Conservation (phyloP, 495 filamentous ascomycete genomes). For the Talaromyces adpressus region DNA sequence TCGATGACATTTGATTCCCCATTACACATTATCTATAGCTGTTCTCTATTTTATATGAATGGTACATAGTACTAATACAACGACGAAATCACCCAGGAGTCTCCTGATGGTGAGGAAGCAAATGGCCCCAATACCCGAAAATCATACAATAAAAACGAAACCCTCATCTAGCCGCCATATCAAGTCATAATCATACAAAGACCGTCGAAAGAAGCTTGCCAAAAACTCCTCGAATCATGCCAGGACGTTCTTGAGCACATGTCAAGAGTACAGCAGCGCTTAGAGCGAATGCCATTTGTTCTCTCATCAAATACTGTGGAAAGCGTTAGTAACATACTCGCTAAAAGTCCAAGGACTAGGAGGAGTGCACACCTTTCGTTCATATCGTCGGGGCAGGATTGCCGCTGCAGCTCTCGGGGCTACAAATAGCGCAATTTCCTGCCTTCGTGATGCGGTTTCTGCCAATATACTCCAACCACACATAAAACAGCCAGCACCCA, state of each 20-base stretch:
- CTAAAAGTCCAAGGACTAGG: not conserved
- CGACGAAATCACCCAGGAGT: not conserved
- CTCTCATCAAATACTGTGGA: constrained; percentile 61
- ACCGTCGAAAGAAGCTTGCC: constrained; percentile 27
- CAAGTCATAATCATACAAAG: not conserved
- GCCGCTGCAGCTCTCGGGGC: constrained; percentile 75
- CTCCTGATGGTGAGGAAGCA: not conserved
- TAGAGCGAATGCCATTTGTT: constrained; percentile 64
- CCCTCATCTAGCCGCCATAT: not conserved
- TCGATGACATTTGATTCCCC: not conserved
- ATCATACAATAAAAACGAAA: not conserved
- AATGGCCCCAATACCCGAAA: not conserved
- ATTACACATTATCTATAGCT: not conserved
- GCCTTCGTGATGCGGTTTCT: constrained; percentile 60
- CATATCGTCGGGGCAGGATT: constrained; percentile 67
- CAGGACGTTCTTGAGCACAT: constrained; percentile 55
- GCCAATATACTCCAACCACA: constrained; percentile 83
- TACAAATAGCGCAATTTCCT: constrained; percentile 81
- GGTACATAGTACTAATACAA: not conserved
- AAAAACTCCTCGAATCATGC: constrained; percentile 66
- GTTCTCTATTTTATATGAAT: not conserved
- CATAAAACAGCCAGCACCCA: constrained; percentile 65
- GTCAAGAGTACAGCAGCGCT: constrained; percentile 74
- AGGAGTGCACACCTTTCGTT: constrained; percentile 46
- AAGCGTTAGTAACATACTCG: not conserved